Base-by-base conservation (phyloP, 768 basidiomycete genomes). In the Serendipita sp. region DNA sequence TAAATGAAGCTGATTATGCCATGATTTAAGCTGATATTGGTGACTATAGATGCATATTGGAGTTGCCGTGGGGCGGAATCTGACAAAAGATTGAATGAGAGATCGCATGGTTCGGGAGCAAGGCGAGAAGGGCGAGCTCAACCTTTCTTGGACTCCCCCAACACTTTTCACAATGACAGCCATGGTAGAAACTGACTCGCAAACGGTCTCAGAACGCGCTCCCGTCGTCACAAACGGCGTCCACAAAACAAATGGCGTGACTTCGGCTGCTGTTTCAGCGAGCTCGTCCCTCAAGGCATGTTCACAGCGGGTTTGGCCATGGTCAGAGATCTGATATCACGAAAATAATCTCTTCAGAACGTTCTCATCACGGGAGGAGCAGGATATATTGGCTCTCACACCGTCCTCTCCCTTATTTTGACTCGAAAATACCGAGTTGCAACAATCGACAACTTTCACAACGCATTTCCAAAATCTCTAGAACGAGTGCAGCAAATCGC, bases 301-400 rank as follows among this genome's bases (percentile, higher is more conserved):
- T 48, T 48, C n/a, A 48, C 45, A 2, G 9, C 7, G 45, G 7
- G 45, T 48, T 48, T 48, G 20, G 26, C 20, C 9, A 9, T 20
- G 7, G 45, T 38, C 14, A 14, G 34, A 38, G 34, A 38, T 48
- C 45, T 48, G 45, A 48, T 28, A 28, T 9, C 2, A 28, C n/a
- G 45, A 48, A n/a, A 48, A 48, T 48, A 20, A 20, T n/a, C 1
- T 38, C 20, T 63, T 14, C 16, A 85, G 84, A 79, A 77, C 45
- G 82, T 86, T 41, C 72, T 86, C 65, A 82, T 86, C 65, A 86
- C 85, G 38, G 85, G 91, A 53, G 91, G 88, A 62, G 87, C 90
- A 63, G 91, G 91, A 38, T 94, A 94, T 75, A 93, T 94, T 67
- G 91, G 93, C 70, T 95, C 94, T 28, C 96, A 99, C 75, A 86